Evolutionary conservation across 352 stramenopile genomes (phyloP).

Genomic region (Phytophthora kernoviae): DNA sequence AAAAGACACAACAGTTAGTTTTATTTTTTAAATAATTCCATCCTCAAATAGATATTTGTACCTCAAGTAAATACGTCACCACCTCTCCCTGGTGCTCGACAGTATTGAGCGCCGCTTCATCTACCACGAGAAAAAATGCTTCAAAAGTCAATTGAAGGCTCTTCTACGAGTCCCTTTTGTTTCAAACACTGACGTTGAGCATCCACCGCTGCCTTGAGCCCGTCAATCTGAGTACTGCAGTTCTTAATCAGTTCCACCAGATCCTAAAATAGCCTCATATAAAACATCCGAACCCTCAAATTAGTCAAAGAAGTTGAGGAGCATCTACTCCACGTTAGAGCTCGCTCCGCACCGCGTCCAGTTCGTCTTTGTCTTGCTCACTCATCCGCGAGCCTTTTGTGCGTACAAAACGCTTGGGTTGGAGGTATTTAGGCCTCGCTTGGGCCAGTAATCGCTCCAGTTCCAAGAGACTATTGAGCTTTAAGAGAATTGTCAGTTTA

Average conservation of each 20-base stretch:
- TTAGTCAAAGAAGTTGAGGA: not conserved
- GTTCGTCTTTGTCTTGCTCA: constrained; percentile 77
- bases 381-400: constrained; percentile 66
- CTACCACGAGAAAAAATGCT: not conserved
- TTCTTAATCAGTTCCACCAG: constrained; percentile 78
- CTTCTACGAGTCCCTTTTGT: not conserved
- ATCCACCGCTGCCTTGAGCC: constrained; percentile 46
- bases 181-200: constrained; percentile 26
- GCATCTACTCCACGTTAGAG: not conserved
- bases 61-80: constrained; percentile 75
- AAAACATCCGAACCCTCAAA: not conserved
- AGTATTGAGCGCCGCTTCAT: constrained; percentile 27
- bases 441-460: constrained; percentile 61
- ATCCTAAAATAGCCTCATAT: constrained; percentile 35
- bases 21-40: not conserved
- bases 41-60: constrained; percentile 10
- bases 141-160: not conserved
- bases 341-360: constrained; percentile 56
- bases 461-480: constrained; percentile 55
- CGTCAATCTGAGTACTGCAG: constrained; percentile 66
- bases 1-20: not conserved
- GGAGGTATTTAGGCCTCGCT: constrained; percentile 57
- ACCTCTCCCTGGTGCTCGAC: constrained; percentile 73
- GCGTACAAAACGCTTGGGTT: constrained; percentile 66
- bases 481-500: constrained; percentile 2